phyloP scores from a whole-genome alignment of 345 rosid species.

The Laguncularia racemosa region DNA sequence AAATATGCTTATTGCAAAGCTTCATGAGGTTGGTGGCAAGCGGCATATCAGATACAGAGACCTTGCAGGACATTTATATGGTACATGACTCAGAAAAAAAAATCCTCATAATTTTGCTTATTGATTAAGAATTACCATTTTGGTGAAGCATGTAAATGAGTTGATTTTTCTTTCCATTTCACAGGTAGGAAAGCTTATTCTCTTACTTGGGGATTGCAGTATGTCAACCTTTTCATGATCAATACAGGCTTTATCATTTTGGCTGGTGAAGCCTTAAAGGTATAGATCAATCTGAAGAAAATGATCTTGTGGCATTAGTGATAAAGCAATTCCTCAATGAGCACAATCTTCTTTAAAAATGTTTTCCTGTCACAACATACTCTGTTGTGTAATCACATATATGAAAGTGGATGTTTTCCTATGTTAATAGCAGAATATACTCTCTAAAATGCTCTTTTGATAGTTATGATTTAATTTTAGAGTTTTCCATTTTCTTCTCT shows the following conservation, averaged over 20 bases:
- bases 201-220: slow-evolving; percentile 67
- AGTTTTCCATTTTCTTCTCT: neutral
- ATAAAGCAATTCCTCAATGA: too few relatives aligned
- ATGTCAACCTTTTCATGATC: slow-evolving; percentile 77
- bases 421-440: too few relatives aligned
- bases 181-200: slow-evolving; percentile 62
- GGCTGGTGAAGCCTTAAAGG: slow-evolving; percentile 83
- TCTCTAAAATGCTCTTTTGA: too few relatives aligned
- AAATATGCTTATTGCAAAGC: slow-evolving; percentile 69
- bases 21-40: slow-evolving; percentile 79
- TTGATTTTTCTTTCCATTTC: too few relatives aligned
- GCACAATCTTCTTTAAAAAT: too few relatives aligned
- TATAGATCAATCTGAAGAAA: slow-evolving; percentile 10
- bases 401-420: too few relatives aligned
- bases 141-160: too few relatives aligned
- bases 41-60: slow-evolving; percentile 94
- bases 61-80: slow-evolving; percentile 74
- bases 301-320: neutral
- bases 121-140: neutral
- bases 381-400: too few relatives aligned
- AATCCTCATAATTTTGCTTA: neutral
- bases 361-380: too few relatives aligned
- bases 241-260: slow-evolving; percentile 70
- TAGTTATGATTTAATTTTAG: too few relatives aligned
- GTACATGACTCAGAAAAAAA: slow-evolving; percentile 19